Base-by-base conservation (phyloP, 2,329 filamentous ascomycete species). In the Ophiostoma sp. region DNA sequence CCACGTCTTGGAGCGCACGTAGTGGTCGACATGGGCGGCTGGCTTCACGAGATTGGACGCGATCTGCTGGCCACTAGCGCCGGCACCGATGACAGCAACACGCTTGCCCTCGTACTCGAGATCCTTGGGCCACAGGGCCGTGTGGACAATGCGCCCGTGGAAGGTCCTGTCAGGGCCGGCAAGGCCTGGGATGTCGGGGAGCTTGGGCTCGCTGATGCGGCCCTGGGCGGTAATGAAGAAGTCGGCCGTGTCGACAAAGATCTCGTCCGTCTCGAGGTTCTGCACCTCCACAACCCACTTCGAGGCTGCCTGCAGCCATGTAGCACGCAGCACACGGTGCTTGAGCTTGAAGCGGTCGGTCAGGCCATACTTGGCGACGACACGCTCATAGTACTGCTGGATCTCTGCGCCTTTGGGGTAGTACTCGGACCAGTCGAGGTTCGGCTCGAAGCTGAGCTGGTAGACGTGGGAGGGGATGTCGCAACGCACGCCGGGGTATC, bases 231-330 rank as follows among this genome's bases (percentile, higher is more conserved):
- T 69, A 9, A 72, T 67, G 4, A 73, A 49, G 14, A 72, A 70
- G 41, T 72, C 69, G 52, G 70, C 72, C 45, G 66, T 69, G 36
- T 78, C 76, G 40, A 80, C 75, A 18, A 74, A 76, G 12, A 76
- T 73, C 67, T 78, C 76, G 49, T 79, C 80, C 1, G 81, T 81
- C 1, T 76, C 74, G 27, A 76, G 74, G 70, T 82, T 77, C 60
- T 78, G 76, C 38, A 79, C 75, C 70, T 79, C 78, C 69, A 74
- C 65, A 4, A 44, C 66, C 72, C 72, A 73, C 27, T 70, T 44
- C 0, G 68, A 47, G 11, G 66, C 55, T 4, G 66, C 64, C 8
- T 42, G 16, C 16, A 68, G 66, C 72, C 72, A 73, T 2, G 45
- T 70, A 0, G 72, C 72, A 4, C 66, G 45, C n/a, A 68, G 8